These are phyloP conservation scores for Epichloe amarillans DNA, from an alignment of 2,329 filamentous ascomycete species.

Conservation along the genomic window DNA sequence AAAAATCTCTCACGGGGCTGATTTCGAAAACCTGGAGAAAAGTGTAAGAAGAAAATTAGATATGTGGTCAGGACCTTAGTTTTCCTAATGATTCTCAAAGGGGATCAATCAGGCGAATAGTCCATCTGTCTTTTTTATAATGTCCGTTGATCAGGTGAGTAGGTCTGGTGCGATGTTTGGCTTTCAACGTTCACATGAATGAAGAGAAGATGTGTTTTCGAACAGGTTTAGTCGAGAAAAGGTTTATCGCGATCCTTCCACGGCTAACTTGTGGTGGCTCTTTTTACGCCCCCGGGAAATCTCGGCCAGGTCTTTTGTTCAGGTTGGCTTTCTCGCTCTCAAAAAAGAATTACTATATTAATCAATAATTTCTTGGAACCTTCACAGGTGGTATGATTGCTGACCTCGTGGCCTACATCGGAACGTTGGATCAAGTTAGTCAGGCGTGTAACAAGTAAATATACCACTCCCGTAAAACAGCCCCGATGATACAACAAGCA, in stretches of 20 bases:
- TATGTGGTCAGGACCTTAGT: constrained; percentile 17
- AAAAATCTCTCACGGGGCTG: constrained; percentile 9
- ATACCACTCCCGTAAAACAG: too few species aligned
- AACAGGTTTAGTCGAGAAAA: not conserved
- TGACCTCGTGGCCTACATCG: too few species aligned
- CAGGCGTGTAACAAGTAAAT: too few species aligned
- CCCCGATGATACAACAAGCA: too few species aligned
- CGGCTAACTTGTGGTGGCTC: constrained; percentile 1
- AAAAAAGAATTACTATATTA: constrained; percentile 17
- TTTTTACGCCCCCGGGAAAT: constrained; percentile 13
- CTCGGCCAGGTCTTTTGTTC: constrained; percentile 10
- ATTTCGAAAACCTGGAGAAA: constrained; percentile 12
- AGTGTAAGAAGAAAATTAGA: constrained; percentile 11
- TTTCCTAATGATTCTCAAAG: constrained; percentile 12
- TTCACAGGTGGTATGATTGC: not conserved
- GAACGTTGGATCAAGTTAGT: too few species aligned
- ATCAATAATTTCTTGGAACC: constrained; percentile 11
- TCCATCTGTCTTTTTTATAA: constrained; percentile 22
- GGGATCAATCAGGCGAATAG: constrained; percentile 22
- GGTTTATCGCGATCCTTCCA: not conserved
- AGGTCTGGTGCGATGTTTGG: constrained; percentile 11
- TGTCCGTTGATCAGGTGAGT: constrained; percentile 17
- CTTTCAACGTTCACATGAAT: constrained; percentile 5
- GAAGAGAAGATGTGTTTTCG: not conserved
- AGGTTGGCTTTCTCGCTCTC: constrained; percentile 19